Conservation (phyloP, 2,329 filamentous ascomycete species). For the Claviceps sp. region DNA sequence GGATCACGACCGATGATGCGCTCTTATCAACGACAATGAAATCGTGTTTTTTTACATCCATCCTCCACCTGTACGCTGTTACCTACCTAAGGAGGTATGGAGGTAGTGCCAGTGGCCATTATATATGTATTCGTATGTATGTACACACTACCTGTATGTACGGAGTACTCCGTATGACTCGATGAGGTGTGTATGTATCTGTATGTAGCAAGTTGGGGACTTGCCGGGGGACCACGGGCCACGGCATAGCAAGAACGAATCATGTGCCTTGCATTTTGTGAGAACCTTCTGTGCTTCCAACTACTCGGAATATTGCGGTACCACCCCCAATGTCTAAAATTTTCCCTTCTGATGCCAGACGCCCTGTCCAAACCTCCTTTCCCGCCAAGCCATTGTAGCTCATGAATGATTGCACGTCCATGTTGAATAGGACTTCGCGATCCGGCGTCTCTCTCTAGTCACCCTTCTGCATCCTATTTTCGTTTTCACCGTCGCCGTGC, state of each 20-base stretch:
- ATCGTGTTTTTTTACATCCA: not conserved
- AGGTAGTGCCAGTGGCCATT: no score
- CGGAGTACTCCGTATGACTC: no score
- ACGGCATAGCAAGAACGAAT: conserved; percentile 1
- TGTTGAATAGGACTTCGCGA: conserved; percentile 15
- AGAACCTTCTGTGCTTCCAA: conserved; percentile 8
- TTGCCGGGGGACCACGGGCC: conserved; percentile 1
- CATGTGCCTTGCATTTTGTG: not conserved
- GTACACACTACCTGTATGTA: no score
- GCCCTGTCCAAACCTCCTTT: not conserved
- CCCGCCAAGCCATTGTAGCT: not conserved
- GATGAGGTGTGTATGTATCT: not conserved
- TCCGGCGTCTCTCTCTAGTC: conserved; percentile 11
- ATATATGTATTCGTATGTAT: no score
- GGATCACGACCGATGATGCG: not conserved
- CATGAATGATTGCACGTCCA: conserved; percentile 11
- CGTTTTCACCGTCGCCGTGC: conserved; percentile 6
- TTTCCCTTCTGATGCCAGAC: conserved; percentile 6
- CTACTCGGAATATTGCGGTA: conserved; percentile 16
- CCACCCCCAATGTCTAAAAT: conserved; percentile 15
- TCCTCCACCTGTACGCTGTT: no score
- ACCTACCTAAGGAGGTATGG: no score
- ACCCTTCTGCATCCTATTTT: conserved; percentile 8
- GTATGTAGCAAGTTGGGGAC: not conserved
- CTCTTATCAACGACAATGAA: not conserved